Evolutionary conservation across 495 filamentous ascomycete genomes (phyloP).

Genomic region (Aspergillus kassunensis): DNA sequence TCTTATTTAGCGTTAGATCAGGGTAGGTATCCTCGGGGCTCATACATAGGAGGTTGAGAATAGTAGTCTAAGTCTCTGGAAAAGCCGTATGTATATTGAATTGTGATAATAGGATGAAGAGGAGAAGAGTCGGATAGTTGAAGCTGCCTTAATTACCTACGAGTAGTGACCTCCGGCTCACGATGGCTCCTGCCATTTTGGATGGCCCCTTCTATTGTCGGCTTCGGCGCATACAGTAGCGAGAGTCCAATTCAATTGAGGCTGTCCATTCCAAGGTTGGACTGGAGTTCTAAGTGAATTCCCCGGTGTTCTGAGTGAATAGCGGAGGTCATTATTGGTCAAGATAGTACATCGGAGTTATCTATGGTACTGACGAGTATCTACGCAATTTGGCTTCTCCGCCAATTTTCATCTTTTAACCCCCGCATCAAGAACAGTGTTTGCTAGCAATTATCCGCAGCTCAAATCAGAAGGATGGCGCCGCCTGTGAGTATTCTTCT

Average conservation of each 20-base stretch:
- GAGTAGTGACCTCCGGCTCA: background rate
- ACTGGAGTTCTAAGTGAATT: too few species aligned
- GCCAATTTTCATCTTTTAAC: conserved; percentile 9
- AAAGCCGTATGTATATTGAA: background rate
- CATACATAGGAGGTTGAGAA: background rate
- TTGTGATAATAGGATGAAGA: background rate
- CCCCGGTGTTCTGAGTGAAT: too few species aligned
- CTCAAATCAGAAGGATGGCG: conserved; percentile 25
- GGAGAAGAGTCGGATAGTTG: background rate
- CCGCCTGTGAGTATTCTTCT: conserved; percentile 28
- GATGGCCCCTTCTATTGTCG: background rate
- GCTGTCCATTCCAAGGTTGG: too few species aligned
- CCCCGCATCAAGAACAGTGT: conserved; percentile 10
- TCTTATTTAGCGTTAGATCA: background rate
- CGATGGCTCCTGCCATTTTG: background rate
- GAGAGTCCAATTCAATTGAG: too few species aligned
- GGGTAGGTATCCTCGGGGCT: background rate
- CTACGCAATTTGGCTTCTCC: conserved; percentile 3
- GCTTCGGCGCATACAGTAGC: too few species aligned
- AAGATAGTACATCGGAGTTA: too few species aligned
- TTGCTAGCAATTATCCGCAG: background rate
- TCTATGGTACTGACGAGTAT: too few species aligned
- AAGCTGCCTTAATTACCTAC: background rate
- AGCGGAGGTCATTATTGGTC: too few species aligned
- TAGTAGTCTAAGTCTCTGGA: background rate